phyloP scores from a whole-genome alignment of 805 yeast species.

The Naumovozyma castellii region DNA sequence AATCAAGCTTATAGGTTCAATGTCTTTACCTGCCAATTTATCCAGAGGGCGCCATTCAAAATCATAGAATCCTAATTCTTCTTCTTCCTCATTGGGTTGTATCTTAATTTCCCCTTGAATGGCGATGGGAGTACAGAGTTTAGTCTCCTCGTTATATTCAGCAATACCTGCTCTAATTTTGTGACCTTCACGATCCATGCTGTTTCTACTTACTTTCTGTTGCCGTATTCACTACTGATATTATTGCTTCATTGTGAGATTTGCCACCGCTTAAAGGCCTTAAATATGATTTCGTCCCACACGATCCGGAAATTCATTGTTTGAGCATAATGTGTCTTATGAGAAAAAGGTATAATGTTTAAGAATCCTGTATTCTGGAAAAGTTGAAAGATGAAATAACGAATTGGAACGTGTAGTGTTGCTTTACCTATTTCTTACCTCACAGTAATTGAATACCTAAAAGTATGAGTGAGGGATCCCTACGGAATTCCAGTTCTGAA shows the following conservation, averaged over 20 bases:
- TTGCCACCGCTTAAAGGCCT: neutral
- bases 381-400: no score
- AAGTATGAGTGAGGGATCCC: neutral
- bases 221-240: no score
- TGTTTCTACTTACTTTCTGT: neutral
- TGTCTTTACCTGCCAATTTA: conserved; percentile 19
- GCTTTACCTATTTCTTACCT: no score
- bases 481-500: neutral
- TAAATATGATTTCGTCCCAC: neutral
- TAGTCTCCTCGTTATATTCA: conserved; percentile 45
- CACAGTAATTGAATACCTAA: no score
- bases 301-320: neutral
- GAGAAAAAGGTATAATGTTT: no score
- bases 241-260: no score
- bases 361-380: no score
- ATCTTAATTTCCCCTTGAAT: conserved; percentile 40
- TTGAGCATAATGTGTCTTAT: neutral
- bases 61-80: conserved; percentile 28
- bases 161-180: conserved; percentile 50
- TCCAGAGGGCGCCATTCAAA: conserved; percentile 28
- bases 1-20: conserved; percentile 37
- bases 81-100: conserved; percentile 26
- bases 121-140: conserved; percentile 48
- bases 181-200: conserved; percentile 7
- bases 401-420: no score